Conservation (phyloP, 179 eudicot species). For the Beta lomatogona region DNA sequence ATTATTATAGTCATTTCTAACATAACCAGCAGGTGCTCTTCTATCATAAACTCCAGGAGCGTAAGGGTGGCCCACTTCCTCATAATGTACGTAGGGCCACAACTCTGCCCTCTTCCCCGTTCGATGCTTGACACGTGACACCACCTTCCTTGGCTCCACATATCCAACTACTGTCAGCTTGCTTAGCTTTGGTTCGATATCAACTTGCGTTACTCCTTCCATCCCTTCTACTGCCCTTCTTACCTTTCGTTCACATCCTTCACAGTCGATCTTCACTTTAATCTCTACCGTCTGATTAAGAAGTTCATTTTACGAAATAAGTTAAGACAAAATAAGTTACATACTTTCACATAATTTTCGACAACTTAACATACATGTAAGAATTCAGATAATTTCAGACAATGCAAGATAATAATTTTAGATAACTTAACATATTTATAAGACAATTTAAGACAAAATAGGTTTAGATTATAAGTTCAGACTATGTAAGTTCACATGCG, state of each 20-base stretch:
- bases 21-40: constrained; percentile 75
- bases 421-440: too few species aligned
- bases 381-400: too few species aligned
- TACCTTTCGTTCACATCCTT: constrained; percentile 75
- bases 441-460: too few species aligned
- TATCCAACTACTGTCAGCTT: constrained; percentile 67
- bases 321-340: too few species aligned
- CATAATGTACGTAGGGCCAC: constrained; percentile 80
- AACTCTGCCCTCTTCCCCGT: constrained; percentile 69
- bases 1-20: constrained; percentile 35
- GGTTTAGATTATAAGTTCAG: too few species aligned
- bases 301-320: neutral
- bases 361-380: too few species aligned
- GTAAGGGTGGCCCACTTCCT: constrained; percentile 74
- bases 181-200: constrained; percentile 59
- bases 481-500: too few species aligned
- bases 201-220: constrained; percentile 68
- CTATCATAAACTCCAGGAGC: constrained; percentile 65
- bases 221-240: constrained; percentile 72
- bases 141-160: constrained; percentile 69
- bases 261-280: constrained; percentile 72
- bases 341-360: too few species aligned
- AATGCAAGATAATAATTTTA: too few species aligned
- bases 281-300: constrained; percentile 67
- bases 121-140: constrained; percentile 63